These are phyloP conservation scores for Globisporangium nodosum DNA, from an alignment of 352 stramenopile species.

Conservation along the genomic window DNA sequence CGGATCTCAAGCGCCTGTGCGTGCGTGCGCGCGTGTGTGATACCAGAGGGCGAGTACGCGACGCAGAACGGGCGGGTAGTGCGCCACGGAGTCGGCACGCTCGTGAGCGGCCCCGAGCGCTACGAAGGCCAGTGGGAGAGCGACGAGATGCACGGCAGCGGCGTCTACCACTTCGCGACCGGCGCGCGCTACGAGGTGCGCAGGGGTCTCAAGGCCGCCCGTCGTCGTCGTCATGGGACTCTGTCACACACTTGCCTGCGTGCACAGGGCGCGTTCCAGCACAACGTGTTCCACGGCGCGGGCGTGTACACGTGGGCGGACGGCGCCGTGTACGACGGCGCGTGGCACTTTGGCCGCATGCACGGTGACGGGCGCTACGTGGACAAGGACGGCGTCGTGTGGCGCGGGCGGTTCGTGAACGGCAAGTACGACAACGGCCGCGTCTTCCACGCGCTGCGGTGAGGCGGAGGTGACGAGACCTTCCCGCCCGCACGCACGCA, in stretches of 20 bases:
- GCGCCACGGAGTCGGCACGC: slow-evolving; percentile 47
- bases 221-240: neutral
- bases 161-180: slow-evolving; percentile 60
- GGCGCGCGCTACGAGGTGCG: slow-evolving; percentile 61
- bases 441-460: slow-evolving; percentile 73
- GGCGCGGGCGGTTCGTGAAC: slow-evolving; percentile 66
- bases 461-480: neutral
- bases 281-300: slow-evolving; percentile 53
- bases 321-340: slow-evolving; percentile 53
- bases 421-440: slow-evolving; percentile 83
- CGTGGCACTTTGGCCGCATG: slow-evolving; percentile 66
- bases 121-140: slow-evolving; percentile 60
- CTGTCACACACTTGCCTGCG: neutral
- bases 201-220: too few relatives aligned
- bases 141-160: slow-evolving; percentile 65
- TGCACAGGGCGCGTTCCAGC: slow-evolving; percentile 47
- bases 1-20: neutral
- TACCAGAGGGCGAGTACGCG: slow-evolving; percentile 42
- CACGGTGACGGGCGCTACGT: slow-evolving; percentile 64
- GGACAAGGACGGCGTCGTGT: slow-evolving; percentile 72
- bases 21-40: neutral
- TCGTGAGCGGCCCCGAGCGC: slow-evolving; percentile 47
- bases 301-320: slow-evolving; percentile 67
- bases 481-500: too few relatives aligned
- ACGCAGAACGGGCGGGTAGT: slow-evolving; percentile 26